Percentiles rank a stretch among this genome's conserved stretches.
Conservation (phyloP, 106 monocot genomes). For the Platanthera zijinensis region DNA sequence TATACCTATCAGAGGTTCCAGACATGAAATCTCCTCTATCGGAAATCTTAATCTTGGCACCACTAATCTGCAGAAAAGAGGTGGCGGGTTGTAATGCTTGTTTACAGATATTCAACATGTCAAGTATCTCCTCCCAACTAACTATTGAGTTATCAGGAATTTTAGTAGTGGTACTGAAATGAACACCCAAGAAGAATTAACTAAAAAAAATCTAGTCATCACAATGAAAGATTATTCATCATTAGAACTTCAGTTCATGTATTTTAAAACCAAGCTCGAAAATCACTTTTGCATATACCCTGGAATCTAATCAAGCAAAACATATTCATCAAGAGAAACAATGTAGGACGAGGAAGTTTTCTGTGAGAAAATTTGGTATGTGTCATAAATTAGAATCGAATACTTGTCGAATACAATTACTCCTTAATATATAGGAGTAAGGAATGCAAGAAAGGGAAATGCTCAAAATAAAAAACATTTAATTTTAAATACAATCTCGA, state of each 20-base stretch:
- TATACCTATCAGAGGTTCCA: conserved; percentile 86
- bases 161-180: not conserved
- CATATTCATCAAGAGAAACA: not conserved
- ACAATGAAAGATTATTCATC: not conserved
- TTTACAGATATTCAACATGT: not conserved
- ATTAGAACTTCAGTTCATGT: not conserved
- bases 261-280: not conserved
- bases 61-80: conserved; percentile 49
- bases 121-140: not conserved
- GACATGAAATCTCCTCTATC: conserved; percentile 95
- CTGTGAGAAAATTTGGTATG: too few species aligned
- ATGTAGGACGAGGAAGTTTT: not conserved
- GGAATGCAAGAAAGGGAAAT: too few species aligned
- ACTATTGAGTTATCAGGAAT: too few species aligned
- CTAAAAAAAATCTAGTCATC: not conserved
- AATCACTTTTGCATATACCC: not conserved
- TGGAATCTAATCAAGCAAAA: not conserved
- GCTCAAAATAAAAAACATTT: too few species aligned
- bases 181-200: not conserved
- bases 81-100: not conserved
- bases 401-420: too few species aligned
- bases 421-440: too few species aligned
- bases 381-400: too few species aligned
- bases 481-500: too few species aligned
- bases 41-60: conserved; percentile 90